A percentile compares a stretch with the other conserved stretches of the same genome.
Conservation (phyloP, 2,329 filamentous ascomycete genomes). For the Ophiostoma triangulosporum region DNA sequence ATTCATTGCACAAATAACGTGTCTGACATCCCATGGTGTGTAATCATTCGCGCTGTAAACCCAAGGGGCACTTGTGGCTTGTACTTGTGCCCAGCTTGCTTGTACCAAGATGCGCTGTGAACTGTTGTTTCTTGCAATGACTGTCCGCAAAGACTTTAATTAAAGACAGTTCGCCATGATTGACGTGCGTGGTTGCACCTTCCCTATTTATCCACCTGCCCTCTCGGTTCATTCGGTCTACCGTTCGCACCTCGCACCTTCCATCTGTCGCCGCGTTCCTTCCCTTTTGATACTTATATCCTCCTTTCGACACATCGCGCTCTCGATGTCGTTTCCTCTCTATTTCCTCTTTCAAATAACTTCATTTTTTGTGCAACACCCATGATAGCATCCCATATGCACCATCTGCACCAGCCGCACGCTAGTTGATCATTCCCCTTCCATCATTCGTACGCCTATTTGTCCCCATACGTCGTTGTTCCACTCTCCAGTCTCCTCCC, state of each 20-base stretch:
- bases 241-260: background rate
- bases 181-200: background rate
- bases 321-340: background rate
- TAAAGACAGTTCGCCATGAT: too few species aligned
- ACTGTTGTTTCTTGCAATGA: background rate
- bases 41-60: background rate
- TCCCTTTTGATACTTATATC: background rate
- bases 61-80: too few species aligned
- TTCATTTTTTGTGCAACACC: background rate
- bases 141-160: background rate
- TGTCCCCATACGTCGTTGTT: background rate
- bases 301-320: background rate
- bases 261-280: background rate
- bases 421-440: background rate
- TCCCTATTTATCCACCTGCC: background rate
- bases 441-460: background rate
- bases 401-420: background rate
- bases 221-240: background rate
- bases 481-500: background rate
- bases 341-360: background rate
- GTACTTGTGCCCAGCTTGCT: background rate
- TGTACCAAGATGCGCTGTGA: too few species aligned
- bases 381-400: background rate
- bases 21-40: background rate
- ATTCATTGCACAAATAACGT: background rate